phyloP scores from a whole-genome alignment of 208 protist species.

The Zelonia costaricensis region DNA sequence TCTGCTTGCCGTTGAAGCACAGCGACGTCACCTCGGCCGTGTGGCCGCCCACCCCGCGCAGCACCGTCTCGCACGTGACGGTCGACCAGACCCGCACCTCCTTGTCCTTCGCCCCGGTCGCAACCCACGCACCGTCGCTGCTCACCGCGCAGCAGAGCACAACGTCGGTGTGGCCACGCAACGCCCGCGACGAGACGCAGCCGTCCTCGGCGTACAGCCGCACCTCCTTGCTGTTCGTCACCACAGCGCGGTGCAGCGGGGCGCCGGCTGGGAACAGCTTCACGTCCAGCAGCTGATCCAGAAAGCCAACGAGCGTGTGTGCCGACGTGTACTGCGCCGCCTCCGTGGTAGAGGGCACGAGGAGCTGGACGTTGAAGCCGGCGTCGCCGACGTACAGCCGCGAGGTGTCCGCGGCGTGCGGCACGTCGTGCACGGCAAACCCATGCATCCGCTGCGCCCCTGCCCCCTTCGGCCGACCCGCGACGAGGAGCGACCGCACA shows the following conservation, averaged over 20 bases:
- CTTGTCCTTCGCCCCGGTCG: slow-evolving; percentile 83
- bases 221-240: slow-evolving; percentile 90
- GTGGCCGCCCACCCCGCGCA: slow-evolving; percentile 71
- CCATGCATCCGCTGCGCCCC: slow-evolving; percentile 29
- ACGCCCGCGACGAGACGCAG: slow-evolving; percentile 58
- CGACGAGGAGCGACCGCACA: slow-evolving; percentile 60
- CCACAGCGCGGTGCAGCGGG: slow-evolving; percentile 53
- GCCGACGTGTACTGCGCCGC: slow-evolving; percentile 25
- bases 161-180: slow-evolving; percentile 84
- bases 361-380: slow-evolving; percentile 69
- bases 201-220: slow-evolving; percentile 57
- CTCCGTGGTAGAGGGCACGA: slow-evolving; percentile 6
- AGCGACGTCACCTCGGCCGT: slow-evolving; percentile 80
- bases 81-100: slow-evolving; percentile 88
- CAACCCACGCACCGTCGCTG: slow-evolving; percentile 63
- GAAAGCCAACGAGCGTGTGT: slow-evolving; percentile 74
- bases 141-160: slow-evolving; percentile 84
- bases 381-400: slow-evolving; percentile 71
- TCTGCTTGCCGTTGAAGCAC: slow-evolving; percentile 70
- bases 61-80: slow-evolving; percentile 60
- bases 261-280: slow-evolving; percentile 51
- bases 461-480: slow-evolving; percentile 51
- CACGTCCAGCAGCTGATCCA: slow-evolving; percentile 89
- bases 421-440: slow-evolving; percentile 15
- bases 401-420: background rate